These are phyloP conservation scores for Cocos nucifera DNA, from an alignment of 176 grass and related monocot species.

Conservation along the genomic window DNA sequence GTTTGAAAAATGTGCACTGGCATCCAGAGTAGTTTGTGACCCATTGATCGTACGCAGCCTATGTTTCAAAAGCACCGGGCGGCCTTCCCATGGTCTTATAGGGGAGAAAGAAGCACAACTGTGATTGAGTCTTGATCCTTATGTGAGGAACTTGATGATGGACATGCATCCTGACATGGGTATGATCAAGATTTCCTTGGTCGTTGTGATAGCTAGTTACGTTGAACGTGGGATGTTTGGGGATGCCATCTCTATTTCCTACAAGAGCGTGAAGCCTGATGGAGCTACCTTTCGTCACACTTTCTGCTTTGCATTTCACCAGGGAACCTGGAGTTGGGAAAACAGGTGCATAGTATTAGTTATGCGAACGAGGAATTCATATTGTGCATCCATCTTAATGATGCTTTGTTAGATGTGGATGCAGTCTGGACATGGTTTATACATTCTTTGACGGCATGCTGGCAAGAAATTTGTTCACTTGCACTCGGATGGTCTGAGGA, in stretches of 20 bases:
- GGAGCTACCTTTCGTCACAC: constrained; percentile 23
- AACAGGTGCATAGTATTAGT: constrained; percentile 37
- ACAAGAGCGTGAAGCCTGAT: constrained; percentile 25
- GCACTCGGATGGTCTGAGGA: constrained; percentile 39
- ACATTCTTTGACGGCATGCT: constrained; percentile 40
- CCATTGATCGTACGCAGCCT: constrained; percentile 58
- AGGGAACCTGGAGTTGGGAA: constrained; percentile 36
- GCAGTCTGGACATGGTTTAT: constrained; percentile 27
- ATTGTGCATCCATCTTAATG: constrained; percentile 39
- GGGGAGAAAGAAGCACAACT: constrained; percentile 34
- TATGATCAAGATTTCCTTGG: constrained; percentile 23
- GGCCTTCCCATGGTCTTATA: constrained; percentile 29
- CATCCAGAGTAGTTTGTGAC: constrained; percentile 16
- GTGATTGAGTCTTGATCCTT: constrained; percentile 37
- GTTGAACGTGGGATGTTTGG: constrained; percentile 26
- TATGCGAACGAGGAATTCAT: constrained; percentile 25
- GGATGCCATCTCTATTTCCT: constrained; percentile 22
- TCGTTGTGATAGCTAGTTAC: constrained; percentile 46
- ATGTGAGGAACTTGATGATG: constrained; percentile 40
- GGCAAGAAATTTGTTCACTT: constrained; percentile 41
- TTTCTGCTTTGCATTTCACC: constrained; percentile 36
- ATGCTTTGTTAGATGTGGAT: constrained; percentile 56
- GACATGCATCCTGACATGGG: constrained; percentile 40
- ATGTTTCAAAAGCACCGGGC: constrained; percentile 48
- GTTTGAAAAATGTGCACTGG: too few species aligned